Base-by-base conservation (phyloP, 1,284 basidiomycete species). In the Microbotryomycetes sp. region DNA sequence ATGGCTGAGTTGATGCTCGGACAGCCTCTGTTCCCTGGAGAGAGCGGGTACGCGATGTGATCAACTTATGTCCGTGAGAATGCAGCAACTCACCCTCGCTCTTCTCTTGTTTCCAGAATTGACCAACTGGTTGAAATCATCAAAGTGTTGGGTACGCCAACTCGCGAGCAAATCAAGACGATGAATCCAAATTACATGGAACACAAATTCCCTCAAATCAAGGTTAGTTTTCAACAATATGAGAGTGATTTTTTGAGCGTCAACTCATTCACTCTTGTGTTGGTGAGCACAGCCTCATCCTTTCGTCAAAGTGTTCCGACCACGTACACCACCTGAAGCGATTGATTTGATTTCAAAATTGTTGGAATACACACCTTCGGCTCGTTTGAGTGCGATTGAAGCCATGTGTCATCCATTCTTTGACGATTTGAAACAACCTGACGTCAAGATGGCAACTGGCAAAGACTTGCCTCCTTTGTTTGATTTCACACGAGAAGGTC, bases 141-240 rank as follows among this genome's bases (percentile, higher is more conserved):
- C 86, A 99, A 99, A 79, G 92, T 99, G 49, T 84, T 99, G 65
- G 94, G 94, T 23, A 99, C 96, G 25, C 94, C 94, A 0, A 94
- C 94, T 62, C 82, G 94, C 71, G 96, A 98, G 76, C 96, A 99
- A 79, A 99, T 99, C 84, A 97, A 97, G 86, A 97, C 96, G 71
- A 99, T 99, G 94, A 99, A 99, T 79, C 94, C 96, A 55, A 77
- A 82, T 76, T 99, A 99, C 80, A 98, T 98, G 96, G 96, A 99
- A 77, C 94, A 99, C 85, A 97, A 97, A 79, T 99, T 99, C 82
- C 94, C 94, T 7, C 94, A 98, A 79, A 99, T 99, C 81, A 94
- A 96, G 77, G 92, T 93, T 45, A 90, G 96, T 75, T 25, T 30
- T 4, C 4, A n/a, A n/a, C n/a, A n/a, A n/a, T n/a, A n/a, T n/a